These are phyloP conservation scores for Cystofilobasidium bisporidii DNA, from an alignment of 768 basidiomycete genomes.

Conservation along the genomic window DNA sequence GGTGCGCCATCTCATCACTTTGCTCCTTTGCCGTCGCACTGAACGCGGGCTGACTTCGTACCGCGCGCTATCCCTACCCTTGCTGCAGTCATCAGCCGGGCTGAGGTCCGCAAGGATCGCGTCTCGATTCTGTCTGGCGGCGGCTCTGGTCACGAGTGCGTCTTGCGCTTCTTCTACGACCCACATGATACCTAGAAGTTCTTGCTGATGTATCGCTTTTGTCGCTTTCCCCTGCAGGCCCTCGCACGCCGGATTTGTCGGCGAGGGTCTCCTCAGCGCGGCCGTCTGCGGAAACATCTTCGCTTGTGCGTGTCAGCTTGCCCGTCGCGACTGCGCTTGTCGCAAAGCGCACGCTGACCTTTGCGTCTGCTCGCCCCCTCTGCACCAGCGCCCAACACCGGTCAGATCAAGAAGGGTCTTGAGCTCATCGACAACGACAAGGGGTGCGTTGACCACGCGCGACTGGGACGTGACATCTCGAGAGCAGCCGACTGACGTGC, in stretches of 20 bases:
- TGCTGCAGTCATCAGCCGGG: slow-evolving; percentile 14
- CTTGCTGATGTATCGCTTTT: too few species aligned
- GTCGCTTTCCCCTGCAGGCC: background rate
- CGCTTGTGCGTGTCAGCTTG: slow-evolving; percentile 6
- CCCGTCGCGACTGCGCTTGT: background rate
- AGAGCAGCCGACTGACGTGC: too few species aligned
- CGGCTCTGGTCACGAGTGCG: slow-evolving; percentile 22
- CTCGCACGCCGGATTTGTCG: slow-evolving; percentile 23
- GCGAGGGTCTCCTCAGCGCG: slow-evolving; percentile 17
- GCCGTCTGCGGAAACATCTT: slow-evolving; percentile 27
- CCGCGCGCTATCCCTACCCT: background rate
- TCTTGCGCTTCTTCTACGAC: too few species aligned
- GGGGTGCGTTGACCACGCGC: too few species aligned
- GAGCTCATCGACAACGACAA: slow-evolving; percentile 27
- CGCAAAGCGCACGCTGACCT: background rate
- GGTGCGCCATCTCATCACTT: slow-evolving; percentile 45
- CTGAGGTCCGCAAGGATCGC: background rate
- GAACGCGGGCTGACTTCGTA: too few species aligned
- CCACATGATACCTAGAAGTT: too few species aligned
- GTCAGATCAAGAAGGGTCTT: slow-evolving; percentile 27
- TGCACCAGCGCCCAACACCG: slow-evolving; percentile 24
- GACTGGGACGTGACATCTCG: too few species aligned
- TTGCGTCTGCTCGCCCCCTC: background rate
- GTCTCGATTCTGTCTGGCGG: slow-evolving; percentile 27
- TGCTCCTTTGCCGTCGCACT: background rate